These are phyloP conservation scores for Daldinia eschscholtzii DNA, from an alignment of 2,329 filamentous ascomycete genomes.

Conservation along the genomic window DNA sequence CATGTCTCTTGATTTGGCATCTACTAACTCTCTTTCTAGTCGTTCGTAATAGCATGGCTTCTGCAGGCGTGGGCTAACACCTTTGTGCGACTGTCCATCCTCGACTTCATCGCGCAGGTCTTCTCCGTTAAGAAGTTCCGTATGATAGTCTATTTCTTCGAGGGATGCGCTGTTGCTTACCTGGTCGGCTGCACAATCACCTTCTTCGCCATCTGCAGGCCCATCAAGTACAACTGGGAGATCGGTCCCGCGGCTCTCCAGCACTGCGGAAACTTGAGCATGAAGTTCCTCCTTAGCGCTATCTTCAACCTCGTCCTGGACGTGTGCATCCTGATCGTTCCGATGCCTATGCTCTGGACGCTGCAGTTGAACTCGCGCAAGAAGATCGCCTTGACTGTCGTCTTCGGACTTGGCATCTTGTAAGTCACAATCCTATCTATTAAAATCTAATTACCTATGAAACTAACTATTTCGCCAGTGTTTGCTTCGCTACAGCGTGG, in stretches of 20 bases:
- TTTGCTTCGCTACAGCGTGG: slow-evolving; percentile 20
- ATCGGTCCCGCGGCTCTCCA: slow-evolving; percentile 3
- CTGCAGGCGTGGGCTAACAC: slow-evolving; percentile 16
- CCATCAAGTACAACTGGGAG: slow-evolving; percentile 17
- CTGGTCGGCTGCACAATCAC: slow-evolving; percentile 14
- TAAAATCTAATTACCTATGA: not conserved
- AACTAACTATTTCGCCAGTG: not conserved
- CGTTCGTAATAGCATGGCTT: slow-evolving; percentile 2
- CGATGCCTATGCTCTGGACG: slow-evolving; percentile 21
- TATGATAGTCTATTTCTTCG: slow-evolving; percentile 15
- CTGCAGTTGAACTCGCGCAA: slow-evolving; percentile 11
- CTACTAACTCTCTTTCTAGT: not conserved
- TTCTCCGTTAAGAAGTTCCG: slow-evolving; percentile 12
- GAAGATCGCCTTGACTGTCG: slow-evolving; percentile 11
- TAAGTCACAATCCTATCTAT: not conserved
- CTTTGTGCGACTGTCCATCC: slow-evolving; percentile 16
- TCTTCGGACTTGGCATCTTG: slow-evolving; percentile 20
- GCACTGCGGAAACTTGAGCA: slow-evolving; percentile 14
- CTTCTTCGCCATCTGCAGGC: slow-evolving; percentile 12
- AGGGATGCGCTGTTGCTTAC: slow-evolving; percentile 3
- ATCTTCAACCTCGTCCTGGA: slow-evolving; percentile 19
- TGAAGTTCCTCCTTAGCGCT: slow-evolving; percentile 5
- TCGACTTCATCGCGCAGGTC: slow-evolving; percentile 17
- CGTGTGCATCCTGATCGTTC: slow-evolving; percentile 14
- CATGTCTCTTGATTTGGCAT: not conserved